These are phyloP conservation scores for Parvularia atlantis DNA, from an alignment of 78 protist species.

Conservation along the genomic window DNA sequence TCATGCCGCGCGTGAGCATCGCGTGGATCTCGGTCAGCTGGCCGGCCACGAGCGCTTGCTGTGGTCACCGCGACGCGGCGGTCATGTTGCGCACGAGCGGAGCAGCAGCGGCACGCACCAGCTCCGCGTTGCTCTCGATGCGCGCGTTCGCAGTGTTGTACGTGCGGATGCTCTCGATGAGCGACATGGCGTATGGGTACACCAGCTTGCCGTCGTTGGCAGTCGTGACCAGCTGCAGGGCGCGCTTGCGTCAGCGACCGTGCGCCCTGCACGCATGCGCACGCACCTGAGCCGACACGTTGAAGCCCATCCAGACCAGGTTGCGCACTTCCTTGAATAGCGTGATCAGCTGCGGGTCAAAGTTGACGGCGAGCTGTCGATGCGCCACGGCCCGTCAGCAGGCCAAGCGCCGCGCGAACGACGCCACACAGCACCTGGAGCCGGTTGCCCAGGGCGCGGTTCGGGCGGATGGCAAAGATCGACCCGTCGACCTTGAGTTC, in stretches of 20 bases:
- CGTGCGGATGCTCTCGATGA: conserved; percentile 53
- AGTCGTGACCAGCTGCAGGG: conserved; percentile 24
- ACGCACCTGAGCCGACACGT: no score
- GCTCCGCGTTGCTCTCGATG: not conserved
- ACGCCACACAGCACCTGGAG: not conserved
- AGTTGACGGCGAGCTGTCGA: conserved; percentile 57
- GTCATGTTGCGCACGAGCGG: no score
- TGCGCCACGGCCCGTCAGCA: not conserved
- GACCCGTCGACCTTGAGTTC: conserved; percentile 34
- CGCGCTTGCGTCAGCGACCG: no score
- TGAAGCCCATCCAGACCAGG: conserved; percentile 59
- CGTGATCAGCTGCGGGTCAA: conserved; percentile 40
- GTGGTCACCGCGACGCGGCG: no score
- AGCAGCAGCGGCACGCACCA: no score
- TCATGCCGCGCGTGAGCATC: conserved; percentile 49
- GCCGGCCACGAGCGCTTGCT: conserved; percentile 69
- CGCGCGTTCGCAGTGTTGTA: conserved; percentile 40
- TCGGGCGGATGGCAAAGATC: conserved; percentile 41
- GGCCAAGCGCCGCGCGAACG: not conserved
- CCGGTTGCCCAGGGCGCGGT: not conserved
- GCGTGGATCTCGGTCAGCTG: conserved; percentile 43
- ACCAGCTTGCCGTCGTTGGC: conserved; percentile 44
- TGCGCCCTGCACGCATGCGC: no score
- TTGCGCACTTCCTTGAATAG: conserved; percentile 74
- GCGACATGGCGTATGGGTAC: conserved; percentile 64